Evolutionary conservation across 371 early-diverging fungal species (phyloP).

Genomic region (Parasitella parasitica): DNA sequence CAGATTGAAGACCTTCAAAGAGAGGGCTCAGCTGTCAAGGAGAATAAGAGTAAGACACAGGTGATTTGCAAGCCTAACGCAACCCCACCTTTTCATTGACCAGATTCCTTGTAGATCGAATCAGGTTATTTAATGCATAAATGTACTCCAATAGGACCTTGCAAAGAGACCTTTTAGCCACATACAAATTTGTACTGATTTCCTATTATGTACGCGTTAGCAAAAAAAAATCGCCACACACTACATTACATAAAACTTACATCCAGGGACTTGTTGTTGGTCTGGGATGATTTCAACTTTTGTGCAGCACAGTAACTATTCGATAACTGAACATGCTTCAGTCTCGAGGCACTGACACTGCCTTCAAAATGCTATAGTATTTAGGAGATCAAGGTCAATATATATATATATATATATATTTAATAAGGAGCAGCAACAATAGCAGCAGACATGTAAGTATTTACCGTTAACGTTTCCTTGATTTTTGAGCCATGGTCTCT

Average conservation of each 20-base stretch:
- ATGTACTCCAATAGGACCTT: constrained; percentile 27
- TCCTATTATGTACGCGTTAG: constrained; percentile 13
- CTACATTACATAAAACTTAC: not conserved
- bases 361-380: constrained; percentile 18
- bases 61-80: no score
- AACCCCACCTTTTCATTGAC: constrained; percentile 20
- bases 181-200: constrained; percentile 15
- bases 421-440: not conserved
- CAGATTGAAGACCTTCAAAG: constrained; percentile 14
- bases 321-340: constrained; percentile 19
- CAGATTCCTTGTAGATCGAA: constrained; percentile 20
- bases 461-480: constrained; percentile 23
- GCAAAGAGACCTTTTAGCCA: constrained; percentile 22
- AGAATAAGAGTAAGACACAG: no score
- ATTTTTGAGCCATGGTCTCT: constrained; percentile 20
- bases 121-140: constrained; percentile 14
- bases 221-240: no score
- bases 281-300: constrained; percentile 19
- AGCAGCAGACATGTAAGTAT: not conserved
- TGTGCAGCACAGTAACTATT: constrained; percentile 27
- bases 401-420: no score
- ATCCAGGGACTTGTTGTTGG: constrained; percentile 16
- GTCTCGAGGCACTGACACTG: constrained; percentile 9
- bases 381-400: not conserved
- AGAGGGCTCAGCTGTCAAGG: constrained; percentile 9